Evolutionary conservation across 306 rosid species (phyloP).

Genomic region (Prunus mongolica): DNA sequence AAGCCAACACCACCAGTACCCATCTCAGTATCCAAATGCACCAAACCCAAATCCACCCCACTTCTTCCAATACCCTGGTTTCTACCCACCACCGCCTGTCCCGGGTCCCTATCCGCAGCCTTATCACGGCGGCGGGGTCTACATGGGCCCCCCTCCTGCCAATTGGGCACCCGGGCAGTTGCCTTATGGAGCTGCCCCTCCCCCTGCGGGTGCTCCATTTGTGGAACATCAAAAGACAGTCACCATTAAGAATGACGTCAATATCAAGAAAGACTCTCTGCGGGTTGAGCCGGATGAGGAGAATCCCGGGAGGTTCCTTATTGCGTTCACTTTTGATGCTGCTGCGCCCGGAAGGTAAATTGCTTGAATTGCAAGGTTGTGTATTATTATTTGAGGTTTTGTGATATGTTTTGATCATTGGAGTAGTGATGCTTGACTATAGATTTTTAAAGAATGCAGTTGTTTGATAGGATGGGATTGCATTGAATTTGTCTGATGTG

Average conservation of each 20-base stretch:
- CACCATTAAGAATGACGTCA: slow-evolving; percentile 41
- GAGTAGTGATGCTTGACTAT: background rate
- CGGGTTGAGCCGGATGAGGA: slow-evolving; percentile 42
- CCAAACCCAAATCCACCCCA: slow-evolving; percentile 24
- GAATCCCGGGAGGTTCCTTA: slow-evolving; percentile 33
- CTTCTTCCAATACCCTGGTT: slow-evolving; percentile 18
- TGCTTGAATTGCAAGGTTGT: background rate
- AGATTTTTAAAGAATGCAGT: background rate
- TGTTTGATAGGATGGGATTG: background rate
- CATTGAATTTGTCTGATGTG: background rate
- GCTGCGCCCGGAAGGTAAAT: slow-evolving; percentile 37
- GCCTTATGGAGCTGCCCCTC: slow-evolving; percentile 22
- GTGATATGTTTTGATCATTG: background rate
- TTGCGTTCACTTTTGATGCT: slow-evolving; percentile 50
- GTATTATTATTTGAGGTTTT: background rate
- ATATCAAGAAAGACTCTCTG: slow-evolving; percentile 38
- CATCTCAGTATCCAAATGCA: slow-evolving; percentile 13
- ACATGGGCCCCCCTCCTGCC: background rate
- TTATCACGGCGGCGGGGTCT: slow-evolving; percentile 12
- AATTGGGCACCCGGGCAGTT: slow-evolving; percentile 16
- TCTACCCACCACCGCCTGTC: slow-evolving; percentile 22
- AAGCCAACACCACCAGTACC: slow-evolving; percentile 11
- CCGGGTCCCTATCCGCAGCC: slow-evolving; percentile 17
- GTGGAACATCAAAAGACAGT: slow-evolving; percentile 39
- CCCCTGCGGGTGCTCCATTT: slow-evolving; percentile 1